Base-by-base conservation (phyloP, 257 asterid genomes). In the Nicotiana noctiflora region DNA sequence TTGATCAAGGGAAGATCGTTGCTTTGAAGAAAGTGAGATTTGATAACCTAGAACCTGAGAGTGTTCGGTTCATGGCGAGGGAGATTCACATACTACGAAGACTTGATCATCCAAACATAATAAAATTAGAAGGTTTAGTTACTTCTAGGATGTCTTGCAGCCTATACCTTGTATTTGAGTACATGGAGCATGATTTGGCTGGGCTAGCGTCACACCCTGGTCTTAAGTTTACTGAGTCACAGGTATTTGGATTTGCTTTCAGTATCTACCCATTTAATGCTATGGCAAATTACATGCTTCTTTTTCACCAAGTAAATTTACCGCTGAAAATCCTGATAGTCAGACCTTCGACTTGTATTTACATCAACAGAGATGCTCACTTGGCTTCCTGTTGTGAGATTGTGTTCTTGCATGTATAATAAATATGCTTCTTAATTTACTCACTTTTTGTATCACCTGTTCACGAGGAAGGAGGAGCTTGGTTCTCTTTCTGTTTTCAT, bases 41-140 rank as follows among this genome's bases (percentile, higher is more conserved):
- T 85, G 98, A 94, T 89, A 94, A 93, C 84, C 89, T 94, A 83
- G 98, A 93, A 87, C 98, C 97, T 53, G 97, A 93, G 87, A 93
- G 98, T 85, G 98, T 93, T 82, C 98, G 96, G 65, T 94, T 94
- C 87, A 94, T 94, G 98, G 98, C 98, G 31, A 88, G 98, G 88
- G 98, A 94, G 90, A 94, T 94, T 85, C 96, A 89, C 84, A 90
- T 94, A 82, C 91, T 94, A 81, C 96, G 98, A 17, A 88, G 90
- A 88, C 94, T 94, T 61, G 90, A 90, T 88, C 98, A 94, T 86
- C 98, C 98, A 79, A 94, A 94, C 86, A 89, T 93, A 59, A 89
- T 94, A 78, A 94, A 94, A 82, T 83, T 94, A 88, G 98, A 94
- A 89, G 98, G 98, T 84, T 91, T 94, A 68, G 97, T 94, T 83